Evolutionary conservation across 1,139 yeast genomes (phyloP).

Genomic region (Debaryomyces sp.): DNA sequence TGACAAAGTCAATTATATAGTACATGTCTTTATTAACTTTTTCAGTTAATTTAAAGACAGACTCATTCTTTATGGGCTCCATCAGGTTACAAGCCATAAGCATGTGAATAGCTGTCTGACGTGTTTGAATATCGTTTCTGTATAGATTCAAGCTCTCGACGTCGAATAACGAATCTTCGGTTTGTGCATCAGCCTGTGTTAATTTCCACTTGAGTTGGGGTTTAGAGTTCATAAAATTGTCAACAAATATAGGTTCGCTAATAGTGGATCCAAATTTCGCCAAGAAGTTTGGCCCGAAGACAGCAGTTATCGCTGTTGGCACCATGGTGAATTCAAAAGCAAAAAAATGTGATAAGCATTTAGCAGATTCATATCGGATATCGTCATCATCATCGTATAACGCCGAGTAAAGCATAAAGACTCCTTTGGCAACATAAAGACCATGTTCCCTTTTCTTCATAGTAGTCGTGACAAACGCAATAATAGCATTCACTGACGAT

Average conservation of each 20-base stretch:
- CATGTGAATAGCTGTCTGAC: slow-evolving; percentile 9
- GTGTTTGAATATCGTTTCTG: slow-evolving; percentile 22
- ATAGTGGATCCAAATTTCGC: neutral
- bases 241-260: slow-evolving; percentile 3
- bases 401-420: slow-evolving; percentile 10
- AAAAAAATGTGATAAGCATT: slow-evolving; percentile 28
- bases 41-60: neutral
- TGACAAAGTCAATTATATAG: neutral
- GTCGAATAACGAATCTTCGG: slow-evolving; percentile 28
- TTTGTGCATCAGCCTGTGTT: neutral
- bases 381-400: slow-evolving; percentile 62
- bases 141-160: slow-evolving; percentile 34
- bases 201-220: slow-evolving; percentile 7
- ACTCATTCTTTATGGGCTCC: neutral
- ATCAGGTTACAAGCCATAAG: slow-evolving; percentile 1
- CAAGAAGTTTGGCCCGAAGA: neutral
- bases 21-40: neutral
- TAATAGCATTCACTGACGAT: slow-evolving; percentile 50
- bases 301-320: neutral
- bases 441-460: neutral
- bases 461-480: slow-evolving; percentile 22
- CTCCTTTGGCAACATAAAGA: slow-evolving; percentile 16
- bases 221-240: slow-evolving; percentile 1
- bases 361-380: slow-evolving; percentile 43
- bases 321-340: slow-evolving; percentile 14